Percentiles rank a stretch among this genome's conserved stretches.
Evolutionary conservation across 2,329 filamentous ascomycete genomes (phyloP).

Genomic region (Pseudocercospora crystallina): DNA sequence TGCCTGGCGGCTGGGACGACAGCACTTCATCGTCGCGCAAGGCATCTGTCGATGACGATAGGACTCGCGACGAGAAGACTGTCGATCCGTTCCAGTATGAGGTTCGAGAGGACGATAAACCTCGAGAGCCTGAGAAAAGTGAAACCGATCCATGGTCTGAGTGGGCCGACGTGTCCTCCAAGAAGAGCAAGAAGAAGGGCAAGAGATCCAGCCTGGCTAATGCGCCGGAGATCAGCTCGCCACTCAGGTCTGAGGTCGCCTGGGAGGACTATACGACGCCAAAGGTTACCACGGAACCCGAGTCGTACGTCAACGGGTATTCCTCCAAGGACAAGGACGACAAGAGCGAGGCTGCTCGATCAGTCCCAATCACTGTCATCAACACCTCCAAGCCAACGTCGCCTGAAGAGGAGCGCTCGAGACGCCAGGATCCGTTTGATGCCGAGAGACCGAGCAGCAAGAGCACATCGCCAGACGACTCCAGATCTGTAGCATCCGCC

Average conservation of each 20-base stretch:
- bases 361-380: slow-evolving; percentile 16
- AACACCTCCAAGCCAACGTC: slow-evolving; percentile 11
- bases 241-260: slow-evolving; percentile 45
- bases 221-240: slow-evolving; percentile 43
- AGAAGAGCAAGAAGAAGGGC: slow-evolving; percentile 46
- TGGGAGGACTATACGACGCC: slow-evolving; percentile 44
- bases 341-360: slow-evolving; percentile 16
- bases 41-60: slow-evolving; percentile 25
- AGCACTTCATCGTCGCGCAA: slow-evolving; percentile 20
- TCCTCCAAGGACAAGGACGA: slow-evolving; percentile 1
- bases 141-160: slow-evolving; percentile 26
- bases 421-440: slow-evolving; percentile 2
- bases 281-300: slow-evolving; percentile 6
- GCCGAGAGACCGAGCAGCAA: slow-evolving; percentile 11
- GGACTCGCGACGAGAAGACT: slow-evolving; percentile 13
- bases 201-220: slow-evolving; percentile 46
- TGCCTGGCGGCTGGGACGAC: slow-evolving; percentile 32
- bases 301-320: slow-evolving; percentile 11
- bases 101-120: slow-evolving; percentile 16
- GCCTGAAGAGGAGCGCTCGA: slow-evolving; percentile 7
- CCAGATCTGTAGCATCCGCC: slow-evolving; percentile 30
- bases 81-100: slow-evolving; percentile 24
- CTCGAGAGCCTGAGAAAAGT: slow-evolving; percentile 10
- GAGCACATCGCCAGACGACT: slow-evolving; percentile 27
- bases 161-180: slow-evolving; percentile 13